These are phyloP conservation scores for Pseudopyricularia javanii DNA, from an alignment of 2,329 filamentous ascomycete genomes.

Conservation along the genomic window DNA sequence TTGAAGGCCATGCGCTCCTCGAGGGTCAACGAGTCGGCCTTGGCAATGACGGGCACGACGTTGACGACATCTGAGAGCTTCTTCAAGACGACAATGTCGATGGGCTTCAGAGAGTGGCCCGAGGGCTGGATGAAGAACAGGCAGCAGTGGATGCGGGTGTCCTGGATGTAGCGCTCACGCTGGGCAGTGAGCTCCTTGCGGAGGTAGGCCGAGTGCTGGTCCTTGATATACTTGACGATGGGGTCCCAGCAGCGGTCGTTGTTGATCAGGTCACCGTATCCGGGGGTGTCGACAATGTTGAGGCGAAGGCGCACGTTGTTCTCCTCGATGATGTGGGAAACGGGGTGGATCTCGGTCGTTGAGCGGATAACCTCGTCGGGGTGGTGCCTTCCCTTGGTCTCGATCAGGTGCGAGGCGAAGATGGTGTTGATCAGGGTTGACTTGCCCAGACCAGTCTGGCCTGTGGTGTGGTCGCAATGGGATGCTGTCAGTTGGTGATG, in stretches of 20 bases:
- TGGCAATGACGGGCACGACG: slow-evolving; percentile 96
- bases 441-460: slow-evolving; percentile 97
- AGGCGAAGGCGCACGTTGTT: slow-evolving; percentile 94
- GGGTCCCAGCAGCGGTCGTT: slow-evolving; percentile 99
- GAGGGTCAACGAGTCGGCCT: slow-evolving; percentile 89
- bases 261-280: slow-evolving; percentile 97
- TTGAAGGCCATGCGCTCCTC: slow-evolving; percentile 96
- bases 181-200: slow-evolving; percentile 98
- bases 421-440: slow-evolving; percentile 99
- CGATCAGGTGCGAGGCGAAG: slow-evolving; percentile 98
- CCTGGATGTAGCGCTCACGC: slow-evolving; percentile 97
- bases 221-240: slow-evolving; percentile 99
- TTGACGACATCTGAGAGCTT: slow-evolving; percentile 99
- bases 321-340: slow-evolving; percentile 98
- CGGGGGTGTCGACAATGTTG: slow-evolving; percentile 98
- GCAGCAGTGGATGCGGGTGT: slow-evolving; percentile 98
- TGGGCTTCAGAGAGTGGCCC: slow-evolving; percentile 95
- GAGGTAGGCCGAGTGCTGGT: slow-evolving; percentile 98
- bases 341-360: slow-evolving; percentile 95
- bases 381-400: slow-evolving; percentile 89
- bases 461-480: slow-evolving; percentile 29
- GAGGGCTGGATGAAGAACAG: slow-evolving; percentile 99
- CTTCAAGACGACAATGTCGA: slow-evolving; percentile 98
- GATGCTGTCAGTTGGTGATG: background rate
- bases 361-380: slow-evolving; percentile 89